Percentiles rank a stretch among this genome's conserved stretches.
phyloP scores from a whole-genome alignment of 1,284 basidiomycete species.

The Phenoliferia sp. region DNA sequence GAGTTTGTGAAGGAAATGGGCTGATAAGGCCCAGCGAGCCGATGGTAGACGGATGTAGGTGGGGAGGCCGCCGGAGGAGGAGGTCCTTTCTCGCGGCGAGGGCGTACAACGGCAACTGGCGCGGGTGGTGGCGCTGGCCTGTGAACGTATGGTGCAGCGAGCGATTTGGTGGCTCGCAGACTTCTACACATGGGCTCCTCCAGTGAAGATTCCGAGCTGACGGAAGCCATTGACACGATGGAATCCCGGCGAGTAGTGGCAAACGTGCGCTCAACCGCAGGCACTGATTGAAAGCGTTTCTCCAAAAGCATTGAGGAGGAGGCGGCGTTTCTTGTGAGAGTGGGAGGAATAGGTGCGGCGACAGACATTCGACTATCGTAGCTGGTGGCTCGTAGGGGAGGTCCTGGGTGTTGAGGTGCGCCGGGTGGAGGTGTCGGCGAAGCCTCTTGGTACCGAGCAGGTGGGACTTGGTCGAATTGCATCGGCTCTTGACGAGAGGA shows the following conservation, averaged over 20 bases:
- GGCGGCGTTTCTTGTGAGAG: neutral
- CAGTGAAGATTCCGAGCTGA: neutral
- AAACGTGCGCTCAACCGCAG: neutral
- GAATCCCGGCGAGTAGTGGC: neutral
- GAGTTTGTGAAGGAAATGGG: conserved; percentile 28
- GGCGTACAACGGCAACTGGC: neutral
- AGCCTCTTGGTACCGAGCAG: neutral
- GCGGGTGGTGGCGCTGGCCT: neutral
- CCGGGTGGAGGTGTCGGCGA: neutral
- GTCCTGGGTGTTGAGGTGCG: neutral
- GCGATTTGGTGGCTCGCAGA: neutral
- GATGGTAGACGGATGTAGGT: conserved; percentile 34
- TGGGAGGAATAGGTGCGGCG: neutral
- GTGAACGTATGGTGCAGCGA: neutral
- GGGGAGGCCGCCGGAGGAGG: conserved; percentile 30
- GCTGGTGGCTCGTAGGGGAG: neutral
- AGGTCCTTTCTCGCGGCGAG: neutral
- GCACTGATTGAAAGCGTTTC: neutral
- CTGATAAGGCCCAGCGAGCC: conserved; percentile 36
- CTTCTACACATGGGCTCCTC: neutral
- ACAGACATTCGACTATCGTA: neutral
- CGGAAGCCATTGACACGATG: neutral
- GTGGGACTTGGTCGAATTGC: neutral
- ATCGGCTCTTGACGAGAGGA: neutral
- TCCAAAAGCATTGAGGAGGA: neutral